Evolutionary conservation across 495 filamentous ascomycete species (phyloP).

Genomic region (Choiromyces venosus): DNA sequence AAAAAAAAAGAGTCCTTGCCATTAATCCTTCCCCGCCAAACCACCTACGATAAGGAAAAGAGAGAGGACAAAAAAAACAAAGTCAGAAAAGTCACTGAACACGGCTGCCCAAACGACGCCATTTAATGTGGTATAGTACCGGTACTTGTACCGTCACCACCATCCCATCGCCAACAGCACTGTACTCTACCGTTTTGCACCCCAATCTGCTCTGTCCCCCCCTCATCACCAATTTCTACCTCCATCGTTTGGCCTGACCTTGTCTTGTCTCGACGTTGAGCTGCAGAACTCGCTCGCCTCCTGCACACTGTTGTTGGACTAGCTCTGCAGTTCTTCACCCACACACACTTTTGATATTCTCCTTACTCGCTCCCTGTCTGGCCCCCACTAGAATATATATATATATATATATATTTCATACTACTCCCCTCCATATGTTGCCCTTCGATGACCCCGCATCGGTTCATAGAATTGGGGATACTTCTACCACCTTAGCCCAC

Average conservation of each 20-base stretch:
- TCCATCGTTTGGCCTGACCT: not conserved
- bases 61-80: too few species aligned
- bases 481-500: not conserved
- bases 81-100: not conserved
- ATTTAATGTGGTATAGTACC: not conserved
- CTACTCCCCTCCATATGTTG: not conserved
- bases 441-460: not conserved
- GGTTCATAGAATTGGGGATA: not conserved
- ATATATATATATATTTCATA: not conserved
- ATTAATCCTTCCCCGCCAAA: too few species aligned
- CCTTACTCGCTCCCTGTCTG: not conserved
- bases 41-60: too few species aligned
- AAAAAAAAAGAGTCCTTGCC: not conserved
- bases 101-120: not conserved
- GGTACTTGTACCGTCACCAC: not conserved
- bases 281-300: not conserved
- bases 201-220: not conserved
- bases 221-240: not conserved
- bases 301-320: not conserved
- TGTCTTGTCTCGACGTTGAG: not conserved
- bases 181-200: not conserved
- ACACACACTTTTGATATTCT: not conserved
- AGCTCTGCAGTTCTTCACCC: not conserved
- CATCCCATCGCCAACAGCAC: not conserved
- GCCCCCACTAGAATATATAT: not conserved